These are phyloP conservation scores for Danielia reshetovae DNA, from an alignment of 805 yeast genomes.

Conservation along the genomic window DNA sequence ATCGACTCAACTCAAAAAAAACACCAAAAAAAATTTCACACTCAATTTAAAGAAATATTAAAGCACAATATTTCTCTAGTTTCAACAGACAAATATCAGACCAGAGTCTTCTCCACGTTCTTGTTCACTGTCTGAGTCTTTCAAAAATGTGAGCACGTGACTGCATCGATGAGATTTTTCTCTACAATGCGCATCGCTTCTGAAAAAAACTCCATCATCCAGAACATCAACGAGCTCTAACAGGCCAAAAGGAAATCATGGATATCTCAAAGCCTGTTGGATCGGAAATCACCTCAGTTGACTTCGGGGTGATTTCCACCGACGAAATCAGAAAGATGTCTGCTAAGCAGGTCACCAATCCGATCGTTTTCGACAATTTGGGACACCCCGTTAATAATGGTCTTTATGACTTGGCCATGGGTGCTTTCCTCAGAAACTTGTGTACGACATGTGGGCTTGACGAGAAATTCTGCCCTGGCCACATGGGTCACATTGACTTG, in stretches of 20 bases:
- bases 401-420: conserved; percentile 88
- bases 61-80: too few species aligned
- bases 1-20: too few species aligned
- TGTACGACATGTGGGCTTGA: conserved; percentile 96
- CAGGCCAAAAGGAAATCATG: conserved; percentile 44
- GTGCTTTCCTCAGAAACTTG: conserved; percentile 84
- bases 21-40: too few species aligned
- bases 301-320: conserved; percentile 79
- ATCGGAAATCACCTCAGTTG: conserved; percentile 87
- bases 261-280: conserved; percentile 97
- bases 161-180: too few species aligned
- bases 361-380: conserved; percentile 90
- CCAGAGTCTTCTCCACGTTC: too few species aligned
- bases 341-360: conserved; percentile 93
- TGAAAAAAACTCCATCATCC: background rate
- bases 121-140: too few species aligned
- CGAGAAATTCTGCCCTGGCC: conserved; percentile 95
- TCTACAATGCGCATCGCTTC: background rate
- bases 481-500: conserved; percentile 94
- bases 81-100: too few species aligned
- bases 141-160: too few species aligned
- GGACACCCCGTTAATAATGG: conserved; percentile 97
- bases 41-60: too few species aligned
- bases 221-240: background rate
- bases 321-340: conserved; percentile 82